Conservation (phyloP, 345 rosid species). For the Rhizophora mangle region DNA sequence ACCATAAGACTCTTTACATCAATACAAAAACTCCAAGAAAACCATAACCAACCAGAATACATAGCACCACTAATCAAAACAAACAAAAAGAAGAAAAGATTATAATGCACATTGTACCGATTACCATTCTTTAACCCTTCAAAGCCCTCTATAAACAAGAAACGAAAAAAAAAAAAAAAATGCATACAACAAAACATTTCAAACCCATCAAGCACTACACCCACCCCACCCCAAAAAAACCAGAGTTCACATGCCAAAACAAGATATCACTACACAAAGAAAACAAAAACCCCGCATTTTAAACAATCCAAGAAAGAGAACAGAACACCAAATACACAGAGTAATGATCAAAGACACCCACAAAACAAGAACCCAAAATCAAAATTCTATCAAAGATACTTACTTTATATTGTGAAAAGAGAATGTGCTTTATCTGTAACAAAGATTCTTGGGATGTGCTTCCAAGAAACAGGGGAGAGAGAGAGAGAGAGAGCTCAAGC, state of each 20-base stretch:
- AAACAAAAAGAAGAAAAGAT: conserved; percentile 1
- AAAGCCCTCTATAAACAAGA: background rate
- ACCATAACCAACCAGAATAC: background rate
- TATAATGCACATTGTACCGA: conserved; percentile 20
- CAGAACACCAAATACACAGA: conserved; percentile 2
- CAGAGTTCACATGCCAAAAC: conserved; percentile 15
- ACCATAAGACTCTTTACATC: background rate
- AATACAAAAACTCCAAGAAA: background rate
- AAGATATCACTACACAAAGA: background rate
- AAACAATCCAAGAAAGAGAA: background rate
- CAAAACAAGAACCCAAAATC: background rate
- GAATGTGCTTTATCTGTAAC: conserved; percentile 8
- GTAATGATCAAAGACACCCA: background rate
- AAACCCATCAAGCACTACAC: conserved; percentile 6
- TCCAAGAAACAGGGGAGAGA: background rate
- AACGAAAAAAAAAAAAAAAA: background rate
- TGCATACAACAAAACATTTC: conserved; percentile 15
- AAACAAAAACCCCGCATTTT: background rate
- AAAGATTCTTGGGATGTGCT: background rate
- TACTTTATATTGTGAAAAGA: background rate
- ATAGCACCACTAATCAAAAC: background rate
- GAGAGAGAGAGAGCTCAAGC: background rate
- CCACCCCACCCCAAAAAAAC: conserved; percentile 6
- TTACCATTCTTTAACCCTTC: conserved; percentile 1
- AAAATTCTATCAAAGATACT: background rate